Percentiles rank a stretch among this genome's conserved stretches.
phyloP scores from a whole-genome alignment of 75 land plant species.

The Cupressus sempervirens region DNA sequence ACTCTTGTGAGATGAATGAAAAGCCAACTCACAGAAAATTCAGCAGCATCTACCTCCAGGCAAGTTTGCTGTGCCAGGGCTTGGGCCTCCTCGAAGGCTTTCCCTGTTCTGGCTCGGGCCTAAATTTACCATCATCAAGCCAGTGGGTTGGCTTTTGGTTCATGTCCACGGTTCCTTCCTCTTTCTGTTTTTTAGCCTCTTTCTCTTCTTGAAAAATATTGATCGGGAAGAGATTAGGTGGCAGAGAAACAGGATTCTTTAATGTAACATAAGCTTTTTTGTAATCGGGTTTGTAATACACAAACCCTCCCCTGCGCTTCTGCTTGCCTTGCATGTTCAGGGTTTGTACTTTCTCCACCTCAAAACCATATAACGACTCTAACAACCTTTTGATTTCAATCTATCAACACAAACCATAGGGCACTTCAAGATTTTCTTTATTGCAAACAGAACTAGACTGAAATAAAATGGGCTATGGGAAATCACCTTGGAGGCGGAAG shows the following conservation, averaged over 20 bases:
- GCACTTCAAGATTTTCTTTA: background rate
- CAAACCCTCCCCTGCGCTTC: constrained; percentile 51
- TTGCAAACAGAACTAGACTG: background rate
- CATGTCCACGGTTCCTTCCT: constrained; percentile 9
- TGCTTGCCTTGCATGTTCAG: constrained; percentile 96
- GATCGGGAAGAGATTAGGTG: constrained; percentile 61
- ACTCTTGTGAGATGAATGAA: background rate
- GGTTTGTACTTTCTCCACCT: constrained; percentile 80
- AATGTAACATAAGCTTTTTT: constrained; percentile 91
- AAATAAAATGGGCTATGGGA: background rate
- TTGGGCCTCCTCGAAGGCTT: background rate
- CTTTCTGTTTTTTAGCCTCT: background rate
- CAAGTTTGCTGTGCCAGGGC: constrained; percentile 12
- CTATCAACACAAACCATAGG: constrained; percentile 21
- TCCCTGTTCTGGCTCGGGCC: background rate
- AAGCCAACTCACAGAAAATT: background rate
- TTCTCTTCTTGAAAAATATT: constrained; percentile 40
- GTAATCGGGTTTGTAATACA: constrained; percentile 59
- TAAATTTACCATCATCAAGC: constrained; percentile 11
- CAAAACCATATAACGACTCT: constrained; percentile 82
- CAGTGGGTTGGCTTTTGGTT: constrained; percentile 1
- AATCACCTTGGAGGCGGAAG: constrained; percentile 72
- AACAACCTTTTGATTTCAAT: constrained; percentile 85
- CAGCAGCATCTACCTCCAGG: constrained; percentile 7
- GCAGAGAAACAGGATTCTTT: constrained; percentile 52